A percentile compares a stretch with the other conserved stretches of the same genome.
Conservation (phyloP, 2,329 filamentous ascomycete species). For the Neofusicoccum ribis region DNA sequence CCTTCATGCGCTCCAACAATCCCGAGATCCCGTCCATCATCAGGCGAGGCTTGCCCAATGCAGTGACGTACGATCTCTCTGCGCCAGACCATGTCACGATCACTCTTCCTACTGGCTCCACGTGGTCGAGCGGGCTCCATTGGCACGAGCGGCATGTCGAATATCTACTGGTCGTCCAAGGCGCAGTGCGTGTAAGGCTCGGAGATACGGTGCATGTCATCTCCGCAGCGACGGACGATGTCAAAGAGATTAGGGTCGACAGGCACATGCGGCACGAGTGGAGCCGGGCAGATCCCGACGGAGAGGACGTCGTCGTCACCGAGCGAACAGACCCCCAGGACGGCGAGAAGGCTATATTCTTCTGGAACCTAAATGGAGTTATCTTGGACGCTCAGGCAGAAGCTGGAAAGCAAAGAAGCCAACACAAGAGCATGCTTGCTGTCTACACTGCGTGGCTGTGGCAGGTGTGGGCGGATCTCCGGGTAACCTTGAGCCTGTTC, state of each 20-base stretch:
- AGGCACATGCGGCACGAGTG: slow-evolving; percentile 48
- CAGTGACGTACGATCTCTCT: neutral
- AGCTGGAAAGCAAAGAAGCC: neutral
- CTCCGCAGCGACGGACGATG: slow-evolving; percentile 19
- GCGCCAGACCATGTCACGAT: slow-evolving; percentile 41
- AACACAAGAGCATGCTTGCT: neutral
- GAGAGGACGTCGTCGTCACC: slow-evolving; percentile 44
- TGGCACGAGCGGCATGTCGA: slow-evolving; percentile 53
- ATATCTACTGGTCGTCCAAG: slow-evolving; percentile 46
- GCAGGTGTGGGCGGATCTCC: slow-evolving; percentile 16
- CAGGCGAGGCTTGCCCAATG: neutral
- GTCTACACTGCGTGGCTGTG: neutral
- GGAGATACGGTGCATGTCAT: slow-evolving; percentile 20
- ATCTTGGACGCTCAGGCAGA: slow-evolving; percentile 30
- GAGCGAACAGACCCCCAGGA: slow-evolving; percentile 52
- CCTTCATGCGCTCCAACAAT: neutral
- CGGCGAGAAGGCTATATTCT: slow-evolving; percentile 50
- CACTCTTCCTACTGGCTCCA: slow-evolving; percentile 44
- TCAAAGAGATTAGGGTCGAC: slow-evolving; percentile 37
- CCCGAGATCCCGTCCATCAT: neutral
- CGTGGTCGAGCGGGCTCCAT: slow-evolving; percentile 52
- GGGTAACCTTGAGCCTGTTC: slow-evolving; percentile 29
- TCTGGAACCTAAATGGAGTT: slow-evolving; percentile 52
- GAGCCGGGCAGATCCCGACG: slow-evolving; percentile 39
- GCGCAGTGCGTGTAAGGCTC: slow-evolving; percentile 34